Evolutionary conservation across 2,329 filamentous ascomycete species (phyloP), one percentile per base, ranked within the genome.

Genomic region (Beauveria sp.): DNA sequence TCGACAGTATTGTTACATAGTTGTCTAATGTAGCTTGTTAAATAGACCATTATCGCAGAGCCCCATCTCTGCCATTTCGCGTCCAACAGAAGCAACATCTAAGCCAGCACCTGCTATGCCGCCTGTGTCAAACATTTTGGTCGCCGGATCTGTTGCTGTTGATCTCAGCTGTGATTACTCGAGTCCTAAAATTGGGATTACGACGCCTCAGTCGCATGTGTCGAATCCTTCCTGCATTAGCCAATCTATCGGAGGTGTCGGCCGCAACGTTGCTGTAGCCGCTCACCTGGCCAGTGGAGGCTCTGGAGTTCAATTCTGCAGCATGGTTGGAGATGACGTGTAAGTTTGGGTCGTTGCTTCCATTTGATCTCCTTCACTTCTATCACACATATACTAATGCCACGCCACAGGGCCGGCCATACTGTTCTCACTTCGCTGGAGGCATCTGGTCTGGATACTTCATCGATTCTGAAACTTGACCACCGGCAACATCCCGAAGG

Each of bases 221-320:
- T 98, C 93, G 0, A 98, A 98, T 69, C 90, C 90, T 54, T 86
- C 92, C 8, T 78, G 79, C 16, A 96, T 97, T 65, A 85, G 78
- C 42, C 91, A 96, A 70, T 90, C 89, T 1, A 83, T 97, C 8
- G 95, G 95, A 14, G 95, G 95, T 7, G 95, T 98, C 8, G 95
- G 91, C 7, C 88, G 92, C 69, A 98, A 98, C 69, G 91, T 98
- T 50, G 91, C 95, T 18, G 82, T 91, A 53, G 93, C 93, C 50
- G 87, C 90, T 1, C 89, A 92, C 66, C 82, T 87, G 38, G 80
- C 80, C 16, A 82, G 89, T 63, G 85, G 84, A 8, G 70, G 75
- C 20, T 74, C 75, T 46, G 84, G 80, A 16, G 89, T 95, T 8
- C 81, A 84, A 24, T 83, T 97, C 18, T 93, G 88, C 74, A 96